phyloP scores from a whole-genome alignment of 2,329 filamentous ascomycete genomes.

The Ophiobolus disseminans region DNA sequence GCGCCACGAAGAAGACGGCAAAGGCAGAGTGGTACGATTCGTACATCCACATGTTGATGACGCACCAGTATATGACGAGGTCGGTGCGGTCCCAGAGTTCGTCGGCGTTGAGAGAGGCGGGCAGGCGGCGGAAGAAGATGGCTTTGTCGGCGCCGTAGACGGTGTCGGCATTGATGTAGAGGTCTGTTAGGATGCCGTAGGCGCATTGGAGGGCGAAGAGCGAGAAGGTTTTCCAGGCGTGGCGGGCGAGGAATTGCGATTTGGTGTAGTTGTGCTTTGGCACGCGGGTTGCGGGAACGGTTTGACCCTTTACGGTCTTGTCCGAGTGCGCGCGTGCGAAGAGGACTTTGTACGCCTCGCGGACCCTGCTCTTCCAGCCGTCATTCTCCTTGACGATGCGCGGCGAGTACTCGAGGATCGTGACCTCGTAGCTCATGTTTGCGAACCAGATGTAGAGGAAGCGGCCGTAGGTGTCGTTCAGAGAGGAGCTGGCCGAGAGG shows the following conservation, averaged over 20 bases:
- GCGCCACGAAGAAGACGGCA: slow-evolving; percentile 15
- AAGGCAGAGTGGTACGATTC: slow-evolving; percentile 17
- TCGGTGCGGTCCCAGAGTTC: slow-evolving; percentile 8
- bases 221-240: background rate
- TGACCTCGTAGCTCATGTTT: slow-evolving; percentile 22
- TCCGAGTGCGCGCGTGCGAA: slow-evolving; percentile 10
- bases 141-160: background rate
- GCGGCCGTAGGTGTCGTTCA: slow-evolving; percentile 23
- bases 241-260: background rate
- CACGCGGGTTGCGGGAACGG: background rate
- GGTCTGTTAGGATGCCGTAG: background rate
- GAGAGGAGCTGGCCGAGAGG: slow-evolving; percentile 4
- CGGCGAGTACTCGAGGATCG: slow-evolving; percentile 14
- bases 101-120: slow-evolving; percentile 3
- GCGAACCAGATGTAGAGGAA: slow-evolving; percentile 28
- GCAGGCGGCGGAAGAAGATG: slow-evolving; percentile 10
- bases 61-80: slow-evolving; percentile 15
- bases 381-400: slow-evolving; percentile 1
- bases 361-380: slow-evolving; percentile 4
- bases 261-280: background rate
- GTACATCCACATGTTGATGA: slow-evolving; percentile 22
- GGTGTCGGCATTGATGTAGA: background rate
- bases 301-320: too few species aligned
- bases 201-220: background rate
- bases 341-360: slow-evolving; percentile 16